Conservation (phyloP, 192 early-diverging fungal species). For the Irineochytrium annulatum region DNA sequence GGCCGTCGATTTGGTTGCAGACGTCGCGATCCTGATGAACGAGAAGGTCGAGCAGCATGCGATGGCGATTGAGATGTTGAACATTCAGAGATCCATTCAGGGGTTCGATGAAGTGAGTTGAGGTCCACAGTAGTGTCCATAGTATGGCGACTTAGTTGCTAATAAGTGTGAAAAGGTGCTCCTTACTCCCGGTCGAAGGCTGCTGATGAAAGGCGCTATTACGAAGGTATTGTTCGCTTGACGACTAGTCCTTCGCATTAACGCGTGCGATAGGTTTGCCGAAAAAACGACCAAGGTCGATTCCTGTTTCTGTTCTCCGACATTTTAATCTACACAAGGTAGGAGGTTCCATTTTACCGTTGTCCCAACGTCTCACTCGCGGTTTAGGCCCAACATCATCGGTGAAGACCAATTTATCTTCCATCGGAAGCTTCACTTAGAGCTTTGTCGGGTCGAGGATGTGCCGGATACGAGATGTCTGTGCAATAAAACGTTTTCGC, state of each 20-base stretch:
- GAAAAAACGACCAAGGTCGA: constrained; percentile 67
- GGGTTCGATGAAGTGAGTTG: constrained; percentile 49
- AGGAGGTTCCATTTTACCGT: neutral
- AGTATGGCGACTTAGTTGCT: too few relatives aligned
- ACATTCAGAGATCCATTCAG: constrained; percentile 60
- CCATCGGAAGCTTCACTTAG: constrained; percentile 68
- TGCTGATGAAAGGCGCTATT: constrained; percentile 61
- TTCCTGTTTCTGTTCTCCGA: constrained; percentile 74
- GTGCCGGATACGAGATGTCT: constrained; percentile 17
- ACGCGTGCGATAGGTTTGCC: constrained; percentile 75
- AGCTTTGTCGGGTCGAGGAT: constrained; percentile 44
- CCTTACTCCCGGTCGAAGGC: constrained; percentile 63
- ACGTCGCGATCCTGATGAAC: constrained; percentile 72
- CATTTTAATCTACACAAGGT: constrained; percentile 64
- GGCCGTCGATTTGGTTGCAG: constrained; percentile 58
- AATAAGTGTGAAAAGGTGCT: constrained; percentile 42
- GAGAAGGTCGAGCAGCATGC: constrained; percentile 78
- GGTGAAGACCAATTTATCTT: constrained; percentile 57
- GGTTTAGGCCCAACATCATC: neutral
- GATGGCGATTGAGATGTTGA: constrained; percentile 64
- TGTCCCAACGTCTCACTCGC: neutral
- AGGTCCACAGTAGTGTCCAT: neutral
- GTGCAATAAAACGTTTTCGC: neutral
- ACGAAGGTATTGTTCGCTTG: constrained; percentile 37
- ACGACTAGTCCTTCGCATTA: neutral